Evolutionary conservation across 106 monocot genomes (phyloP), one percentile per base, ranked within the genome.

Genomic region (Phalaenopsis equestris): DNA sequence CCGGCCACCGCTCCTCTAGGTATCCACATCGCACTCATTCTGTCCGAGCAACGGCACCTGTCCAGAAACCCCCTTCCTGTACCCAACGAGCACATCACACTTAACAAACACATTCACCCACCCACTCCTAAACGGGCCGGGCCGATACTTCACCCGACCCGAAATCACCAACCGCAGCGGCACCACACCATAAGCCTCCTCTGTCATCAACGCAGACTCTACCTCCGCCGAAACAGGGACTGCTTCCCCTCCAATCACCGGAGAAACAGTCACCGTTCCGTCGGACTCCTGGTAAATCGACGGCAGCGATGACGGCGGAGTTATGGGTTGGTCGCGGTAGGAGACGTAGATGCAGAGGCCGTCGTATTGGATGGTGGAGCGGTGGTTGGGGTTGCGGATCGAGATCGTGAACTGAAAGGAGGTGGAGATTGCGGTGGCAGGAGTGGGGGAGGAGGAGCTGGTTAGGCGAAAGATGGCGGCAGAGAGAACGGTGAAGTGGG

Each of bases 381-480:
- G 84, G 55, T 19, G 68, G 87, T 83, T 91, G 15, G 95, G 87
- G 90, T 95, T 95, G 64, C 83, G 86, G 79, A 87, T 75, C 67
- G 87, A 37, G 70, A 95, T 6, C 5, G 93, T 93, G 87, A 93
- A 87, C 83, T 93, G 95, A 80, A 95, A 83, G 76, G 57, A 75
- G 36, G 94, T 81, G 41, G 86, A 61, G 81, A 95, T 80, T 79
- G 86, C 77, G 80, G 77, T 75, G 72, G 86, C 82, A 4, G 82
- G 78, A 56, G 87, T 38, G 12, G 9, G 23, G 75, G 84, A 81
- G 72, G 23, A 81, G 80, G 83, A 78, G 87, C 85, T 87, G 75
- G 68, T 65, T 23, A 93, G 82, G 58, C 85, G 77, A 80, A 84
- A 90, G 79, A 91, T 79, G 80, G 95, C 83, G 64, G 88, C 91